Evolutionary conservation across 1,284 basidiomycete genomes (phyloP).

Genomic region (Blastosporella zonata): DNA sequence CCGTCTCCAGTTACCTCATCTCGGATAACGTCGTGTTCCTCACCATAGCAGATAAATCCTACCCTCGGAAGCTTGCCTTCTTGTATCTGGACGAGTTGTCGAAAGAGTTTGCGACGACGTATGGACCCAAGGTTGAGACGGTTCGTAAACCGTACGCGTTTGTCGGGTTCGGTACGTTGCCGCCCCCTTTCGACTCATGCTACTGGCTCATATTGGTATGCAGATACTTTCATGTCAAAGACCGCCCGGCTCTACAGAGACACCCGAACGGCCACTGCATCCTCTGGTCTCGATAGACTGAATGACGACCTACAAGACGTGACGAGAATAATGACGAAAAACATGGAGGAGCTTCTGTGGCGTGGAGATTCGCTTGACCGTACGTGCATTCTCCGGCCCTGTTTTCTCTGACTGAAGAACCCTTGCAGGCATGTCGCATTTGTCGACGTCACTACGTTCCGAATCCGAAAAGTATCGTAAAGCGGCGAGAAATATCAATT

Average conservation of each 20-base stretch:
- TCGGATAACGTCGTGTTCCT: conserved; percentile 92
- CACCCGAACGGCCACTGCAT: conserved; percentile 81
- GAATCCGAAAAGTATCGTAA: conserved; percentile 98
- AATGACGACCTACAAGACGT: conserved; percentile 98
- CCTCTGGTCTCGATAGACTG: conserved; percentile 78
- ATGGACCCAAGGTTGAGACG: conserved; percentile 85
- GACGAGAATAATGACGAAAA: conserved; percentile 99
- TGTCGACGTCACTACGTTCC: conserved; percentile 95
- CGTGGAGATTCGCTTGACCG: conserved; percentile 95
- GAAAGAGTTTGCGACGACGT: conserved; percentile 92
- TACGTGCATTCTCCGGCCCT: conserved; percentile 36
- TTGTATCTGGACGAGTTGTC: conserved; percentile 96
- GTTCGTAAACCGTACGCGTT: conserved; percentile 92
- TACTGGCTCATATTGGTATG: conserved; percentile 8
- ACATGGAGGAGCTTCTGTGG: conserved; percentile 99
- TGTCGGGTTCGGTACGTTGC: conserved; percentile 83
- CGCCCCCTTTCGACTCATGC: conserved; percentile 1
- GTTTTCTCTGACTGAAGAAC: conserved; percentile 7
- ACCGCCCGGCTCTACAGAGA: conserved; percentile 95
- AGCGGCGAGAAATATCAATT: conserved; percentile 92
- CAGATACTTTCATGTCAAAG: conserved; percentile 98
- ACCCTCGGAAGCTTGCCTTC: conserved; percentile 97
- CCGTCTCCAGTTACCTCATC: conserved; percentile 81
- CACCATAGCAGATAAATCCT: conserved; percentile 94
- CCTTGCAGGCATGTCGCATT: conserved; percentile 86